Base-by-base conservation (phyloP, 805 yeast genomes). In the Candida nitratophila region DNA sequence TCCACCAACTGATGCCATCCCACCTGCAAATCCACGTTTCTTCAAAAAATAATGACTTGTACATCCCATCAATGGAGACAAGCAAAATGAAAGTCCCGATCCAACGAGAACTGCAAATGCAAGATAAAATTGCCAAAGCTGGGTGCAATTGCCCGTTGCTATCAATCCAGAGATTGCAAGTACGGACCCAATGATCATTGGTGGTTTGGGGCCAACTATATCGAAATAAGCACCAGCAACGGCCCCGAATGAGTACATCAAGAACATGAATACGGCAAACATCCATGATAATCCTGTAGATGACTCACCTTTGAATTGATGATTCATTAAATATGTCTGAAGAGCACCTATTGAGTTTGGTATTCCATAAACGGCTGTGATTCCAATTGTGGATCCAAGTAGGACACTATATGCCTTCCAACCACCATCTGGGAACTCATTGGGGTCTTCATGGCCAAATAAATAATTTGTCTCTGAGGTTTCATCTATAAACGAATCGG, bases 241-340 rank as follows among this genome's bases (percentile, higher is more conserved):
- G 10, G 69, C 49, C 4, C 69, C 68, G 21, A 63, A 52, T 17
- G 60, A 50, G 51, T 72, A 76, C 11, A 73, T 64, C 16, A 79
- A 54, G 33, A 77, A 71, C 41, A 71, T 58, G 54, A 68, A 74
- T 32, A 81, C 57, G 1, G 86, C 78, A 50, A 81, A 81, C 34
- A 81, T 72, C 88, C 88, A 81, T 3, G 83, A 73, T 12, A 80
- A 69, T 0, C 75, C 63, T 2, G 80, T 69, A 1, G 78, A 65
- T 7, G 66, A 55, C 8, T 65, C 60, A 39, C 68, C 53, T 0
- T 63, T 60, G 45, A 81, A 63, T 57, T 81, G 84, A 57, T 81
- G 71, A n/a, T 64, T 64, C n/a, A 78, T 69, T 10, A 81, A 67
- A 51, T 79, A 76, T 2, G 81, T 71, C 59, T 81, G 81, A 33